Evolutionary conservation across 306 rosid species (phyloP).

Genomic region (Arachis stenosperma): DNA sequence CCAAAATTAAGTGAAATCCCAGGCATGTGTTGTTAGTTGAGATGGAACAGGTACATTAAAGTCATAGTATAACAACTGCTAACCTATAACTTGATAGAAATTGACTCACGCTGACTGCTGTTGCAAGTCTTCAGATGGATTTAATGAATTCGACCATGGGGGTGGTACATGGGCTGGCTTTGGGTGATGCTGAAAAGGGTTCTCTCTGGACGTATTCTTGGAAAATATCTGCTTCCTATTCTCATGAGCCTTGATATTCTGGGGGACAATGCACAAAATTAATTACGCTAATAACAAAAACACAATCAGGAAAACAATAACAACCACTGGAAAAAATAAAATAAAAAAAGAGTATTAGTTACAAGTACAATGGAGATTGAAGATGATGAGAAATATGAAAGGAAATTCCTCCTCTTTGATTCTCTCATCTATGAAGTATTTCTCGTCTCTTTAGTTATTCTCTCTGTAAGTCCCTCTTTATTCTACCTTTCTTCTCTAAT

Average conservation of each 20-base stretch:
- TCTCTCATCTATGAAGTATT: too few relatives aligned
- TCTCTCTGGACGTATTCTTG: slow-evolving; percentile 65
- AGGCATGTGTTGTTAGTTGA: neutral
- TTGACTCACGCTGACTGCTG: slow-evolving; percentile 63
- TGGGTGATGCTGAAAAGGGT: slow-evolving; percentile 67
- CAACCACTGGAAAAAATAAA: neutral
- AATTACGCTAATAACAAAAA: neutral
- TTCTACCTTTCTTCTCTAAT: too few relatives aligned
- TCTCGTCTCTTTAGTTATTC: too few relatives aligned
- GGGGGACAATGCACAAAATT: slow-evolving; percentile 28
- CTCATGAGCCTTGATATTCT: slow-evolving; percentile 95
- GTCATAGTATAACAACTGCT: slow-evolving; percentile 16
- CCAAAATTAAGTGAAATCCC: slow-evolving; percentile 4
- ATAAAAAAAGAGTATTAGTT: neutral
- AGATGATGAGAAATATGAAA: too few relatives aligned
- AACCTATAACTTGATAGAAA: slow-evolving; percentile 9
- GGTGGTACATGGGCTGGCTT: slow-evolving; percentile 73
- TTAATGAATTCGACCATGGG: slow-evolving; percentile 78
- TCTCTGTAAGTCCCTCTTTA: too few relatives aligned
- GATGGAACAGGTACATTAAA: slow-evolving; percentile 13
- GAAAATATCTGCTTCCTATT: slow-evolving; percentile 87
- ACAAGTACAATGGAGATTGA: too few relatives aligned
- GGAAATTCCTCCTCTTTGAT: too few relatives aligned
- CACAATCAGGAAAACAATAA: slow-evolving; percentile 1
- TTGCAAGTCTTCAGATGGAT: slow-evolving; percentile 50